These are phyloP conservation scores for Penicillium lagena DNA, from an alignment of 495 filamentous ascomycete genomes.

Conservation along the genomic window DNA sequence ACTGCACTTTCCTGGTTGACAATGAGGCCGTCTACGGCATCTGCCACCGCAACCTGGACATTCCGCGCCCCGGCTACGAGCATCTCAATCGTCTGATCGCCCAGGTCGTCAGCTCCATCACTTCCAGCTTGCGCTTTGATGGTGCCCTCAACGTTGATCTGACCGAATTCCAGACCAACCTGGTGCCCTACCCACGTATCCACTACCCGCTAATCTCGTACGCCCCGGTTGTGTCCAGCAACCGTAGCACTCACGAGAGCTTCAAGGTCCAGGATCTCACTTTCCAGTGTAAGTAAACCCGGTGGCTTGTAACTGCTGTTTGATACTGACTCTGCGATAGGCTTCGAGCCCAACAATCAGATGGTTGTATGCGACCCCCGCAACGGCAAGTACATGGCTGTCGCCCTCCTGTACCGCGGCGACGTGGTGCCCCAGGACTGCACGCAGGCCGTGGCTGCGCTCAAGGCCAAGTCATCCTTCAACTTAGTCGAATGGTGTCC, in stretches of 20 bases:
- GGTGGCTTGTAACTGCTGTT: conserved; percentile 18
- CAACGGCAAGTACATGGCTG: conserved; percentile 93
- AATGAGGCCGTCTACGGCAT: conserved; percentile 94
- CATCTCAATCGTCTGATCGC: conserved; percentile 88
- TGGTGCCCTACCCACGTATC: conserved; percentile 87
- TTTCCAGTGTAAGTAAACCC: conserved; percentile 62
- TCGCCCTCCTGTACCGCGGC: conserved; percentile 82
- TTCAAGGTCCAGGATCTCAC: conserved; percentile 86
- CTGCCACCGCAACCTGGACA: conserved; percentile 82
- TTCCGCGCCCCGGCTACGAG: conserved; percentile 79
- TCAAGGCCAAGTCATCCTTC: conserved; percentile 85
- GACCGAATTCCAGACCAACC: conserved; percentile 92
- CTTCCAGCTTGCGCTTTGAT: conserved; percentile 83
- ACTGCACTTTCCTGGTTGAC: conserved; percentile 89
- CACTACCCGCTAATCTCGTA: conserved; percentile 90
- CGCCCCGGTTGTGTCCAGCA: conserved; percentile 74
- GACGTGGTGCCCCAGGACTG: conserved; percentile 86
- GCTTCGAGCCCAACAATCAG: conserved; percentile 92
- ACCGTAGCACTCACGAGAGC: conserved; percentile 83
- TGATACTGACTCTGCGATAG: conserved; percentile 22
- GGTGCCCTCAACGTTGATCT: conserved; percentile 88
- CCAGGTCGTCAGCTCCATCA: conserved; percentile 89
- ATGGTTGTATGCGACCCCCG: conserved; percentile 93
- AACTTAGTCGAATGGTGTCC: conserved; percentile 94
- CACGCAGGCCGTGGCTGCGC: conserved; percentile 66